phyloP scores from a whole-genome alignment of 176 grass and related monocot species.

The Tuctoria greenei region DNA sequence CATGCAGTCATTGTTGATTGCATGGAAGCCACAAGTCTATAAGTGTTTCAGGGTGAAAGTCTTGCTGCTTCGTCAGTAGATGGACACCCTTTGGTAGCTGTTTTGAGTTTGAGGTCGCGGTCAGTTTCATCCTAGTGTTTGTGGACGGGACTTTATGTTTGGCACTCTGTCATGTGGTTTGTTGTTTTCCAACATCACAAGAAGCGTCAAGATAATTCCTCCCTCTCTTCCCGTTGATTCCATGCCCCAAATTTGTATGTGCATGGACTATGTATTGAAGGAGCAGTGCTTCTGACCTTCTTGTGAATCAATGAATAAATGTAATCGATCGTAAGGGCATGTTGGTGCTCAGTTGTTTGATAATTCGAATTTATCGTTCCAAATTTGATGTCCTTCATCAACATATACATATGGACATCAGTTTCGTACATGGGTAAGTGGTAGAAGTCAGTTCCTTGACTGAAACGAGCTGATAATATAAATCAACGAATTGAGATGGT shows the following conservation, averaged over 20 bases:
- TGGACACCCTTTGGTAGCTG: neutral
- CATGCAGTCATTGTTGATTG: neutral
- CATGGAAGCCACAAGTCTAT: too few relatives aligned
- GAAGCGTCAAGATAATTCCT: neutral
- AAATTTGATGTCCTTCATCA: too few relatives aligned
- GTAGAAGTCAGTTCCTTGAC: too few relatives aligned
- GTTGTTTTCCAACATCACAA: neutral
- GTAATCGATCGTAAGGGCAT: neutral
- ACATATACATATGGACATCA: too few relatives aligned
- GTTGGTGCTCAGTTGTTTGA: neutral
- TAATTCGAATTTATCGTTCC: too few relatives aligned
- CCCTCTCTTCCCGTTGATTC: neutral
- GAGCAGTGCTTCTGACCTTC: neutral
- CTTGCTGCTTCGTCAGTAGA: neutral
- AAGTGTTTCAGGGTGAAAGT: neutral
- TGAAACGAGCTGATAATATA: too few relatives aligned
- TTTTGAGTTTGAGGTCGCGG: neutral
- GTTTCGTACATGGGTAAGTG: too few relatives aligned
- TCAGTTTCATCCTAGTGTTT: neutral
- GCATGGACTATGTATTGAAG: slow-evolving; percentile 12
- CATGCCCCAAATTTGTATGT: neutral
- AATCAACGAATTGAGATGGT: too few relatives aligned
- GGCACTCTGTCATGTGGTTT: too few relatives aligned
- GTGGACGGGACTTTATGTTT: neutral
- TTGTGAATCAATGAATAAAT: slow-evolving; percentile 14